Conservation (phyloP, 2,329 filamentous ascomycete species). For the Paecilomyces variotii region DNA sequence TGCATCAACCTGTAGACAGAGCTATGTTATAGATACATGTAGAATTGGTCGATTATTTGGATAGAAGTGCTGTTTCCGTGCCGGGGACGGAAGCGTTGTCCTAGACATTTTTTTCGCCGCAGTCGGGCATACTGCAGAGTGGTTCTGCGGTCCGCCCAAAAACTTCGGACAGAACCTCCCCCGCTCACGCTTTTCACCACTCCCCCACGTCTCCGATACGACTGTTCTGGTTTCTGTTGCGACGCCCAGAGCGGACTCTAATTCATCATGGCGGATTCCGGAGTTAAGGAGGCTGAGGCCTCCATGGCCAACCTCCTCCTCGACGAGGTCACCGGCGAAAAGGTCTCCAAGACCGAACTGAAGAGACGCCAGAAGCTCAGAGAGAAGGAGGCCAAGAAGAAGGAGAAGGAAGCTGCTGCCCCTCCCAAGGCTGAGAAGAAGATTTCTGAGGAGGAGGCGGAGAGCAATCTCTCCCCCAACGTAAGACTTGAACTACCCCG, state of each 20-base stretch:
- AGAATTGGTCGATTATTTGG: neutral
- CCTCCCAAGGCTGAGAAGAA: slow-evolving; percentile 54
- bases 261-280: slow-evolving; percentile 32
- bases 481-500: slow-evolving; percentile 38
- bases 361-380: slow-evolving; percentile 95
- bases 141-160: neutral
- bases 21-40: neutral
- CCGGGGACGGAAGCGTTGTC: neutral
- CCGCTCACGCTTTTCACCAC: neutral
- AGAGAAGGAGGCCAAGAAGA: slow-evolving; percentile 80
- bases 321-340: slow-evolving; percentile 90
- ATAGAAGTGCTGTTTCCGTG: neutral
- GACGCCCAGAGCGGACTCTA: neutral
- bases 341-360: slow-evolving; percentile 72
- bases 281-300: slow-evolving; percentile 38
- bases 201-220: neutral
- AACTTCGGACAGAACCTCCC: neutral
- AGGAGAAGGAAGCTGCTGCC: slow-evolving; percentile 67
- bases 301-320: slow-evolving; percentile 66
- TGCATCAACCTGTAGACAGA: neutral
- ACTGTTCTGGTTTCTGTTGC: neutral
- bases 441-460: slow-evolving; percentile 54
- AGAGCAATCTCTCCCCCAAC: slow-evolving; percentile 66
- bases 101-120: neutral
- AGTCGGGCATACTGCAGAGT: neutral